A percentile compares a stretch with the other conserved stretches of the same genome.
Evolutionary conservation across 2,329 filamentous ascomycete genomes (phyloP).

Genomic region (Pyricularia grisea): DNA sequence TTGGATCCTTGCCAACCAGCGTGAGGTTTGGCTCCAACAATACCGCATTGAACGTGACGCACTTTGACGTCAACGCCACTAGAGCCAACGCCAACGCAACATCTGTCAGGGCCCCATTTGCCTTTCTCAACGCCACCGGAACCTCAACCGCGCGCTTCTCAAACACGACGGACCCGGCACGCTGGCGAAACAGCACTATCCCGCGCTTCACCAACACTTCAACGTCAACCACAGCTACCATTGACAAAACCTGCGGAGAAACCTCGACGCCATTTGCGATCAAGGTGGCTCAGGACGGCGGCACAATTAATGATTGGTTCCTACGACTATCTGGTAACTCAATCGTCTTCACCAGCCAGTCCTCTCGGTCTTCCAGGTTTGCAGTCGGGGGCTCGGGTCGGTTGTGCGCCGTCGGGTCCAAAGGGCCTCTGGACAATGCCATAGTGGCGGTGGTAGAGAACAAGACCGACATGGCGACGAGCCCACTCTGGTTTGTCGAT

Average conservation of each 20-base stretch:
- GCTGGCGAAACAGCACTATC: conserved; percentile 4
- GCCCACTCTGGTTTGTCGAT: conserved; percentile 18
- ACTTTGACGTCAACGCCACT: background rate
- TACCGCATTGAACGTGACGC: background rate
- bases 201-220: conserved; percentile 3
- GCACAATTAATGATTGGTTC: conserved; percentile 20
- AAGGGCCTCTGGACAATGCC: conserved; percentile 11
- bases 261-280: conserved; percentile 16
- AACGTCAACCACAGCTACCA: conserved; percentile 9
- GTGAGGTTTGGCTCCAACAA: background rate
- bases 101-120: background rate
- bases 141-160: background rate
- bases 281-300: conserved; percentile 16
- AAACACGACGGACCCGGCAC: conserved; percentile 4
- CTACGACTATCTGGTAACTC: conserved; percentile 16
- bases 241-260: conserved; percentile 15
- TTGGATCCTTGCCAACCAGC: background rate
- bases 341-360: conserved; percentile 16
- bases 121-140: conserved; percentile 1
- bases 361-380: conserved; percentile 13
- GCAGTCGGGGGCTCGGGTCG: conserved; percentile 16
- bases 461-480: conserved; percentile 9
- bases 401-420: conserved; percentile 16
- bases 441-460: conserved; percentile 16
- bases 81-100: background rate